Conservation (phyloP, 768 basidiomycete species). For the Russula griseocarnosa region DNA sequence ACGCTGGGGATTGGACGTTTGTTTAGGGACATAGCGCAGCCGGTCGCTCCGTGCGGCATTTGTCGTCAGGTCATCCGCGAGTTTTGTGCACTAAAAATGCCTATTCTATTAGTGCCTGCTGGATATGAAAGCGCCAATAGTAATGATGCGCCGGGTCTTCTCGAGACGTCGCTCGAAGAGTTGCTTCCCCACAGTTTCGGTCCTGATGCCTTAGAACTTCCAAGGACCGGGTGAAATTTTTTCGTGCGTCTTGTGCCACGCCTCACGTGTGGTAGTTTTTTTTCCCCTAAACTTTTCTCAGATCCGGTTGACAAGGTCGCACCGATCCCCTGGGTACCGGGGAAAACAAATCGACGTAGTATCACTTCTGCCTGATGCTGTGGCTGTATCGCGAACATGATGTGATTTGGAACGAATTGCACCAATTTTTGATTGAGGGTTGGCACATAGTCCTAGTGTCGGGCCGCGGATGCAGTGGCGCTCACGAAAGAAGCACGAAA, state of each 20-base stretch:
- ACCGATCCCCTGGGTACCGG: neutral
- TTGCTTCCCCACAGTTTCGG: slow-evolving; percentile 27
- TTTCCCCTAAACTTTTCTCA: neutral
- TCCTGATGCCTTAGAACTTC: slow-evolving; percentile 24
- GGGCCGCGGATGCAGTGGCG: neutral
- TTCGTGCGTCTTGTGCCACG: neutral
- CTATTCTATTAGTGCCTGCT: slow-evolving; percentile 65
- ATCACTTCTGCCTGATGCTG: neutral
- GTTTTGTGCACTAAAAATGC: slow-evolving; percentile 73
- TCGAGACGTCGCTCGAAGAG: slow-evolving; percentile 25
- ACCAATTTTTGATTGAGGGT: neutral
- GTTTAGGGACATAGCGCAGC: slow-evolving; percentile 58
- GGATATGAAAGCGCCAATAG: slow-evolving; percentile 41
- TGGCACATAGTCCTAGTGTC: too few relatives aligned
- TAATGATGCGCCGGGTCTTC: neutral
- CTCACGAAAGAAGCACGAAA: neutral
- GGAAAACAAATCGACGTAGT: neutral
- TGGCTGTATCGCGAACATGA: neutral
- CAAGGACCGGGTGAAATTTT: slow-evolving; percentile 9
- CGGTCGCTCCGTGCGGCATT: slow-evolving; percentile 86
- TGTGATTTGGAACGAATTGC: neutral
- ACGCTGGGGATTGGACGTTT: neutral
- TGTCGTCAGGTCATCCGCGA: slow-evolving; percentile 91
- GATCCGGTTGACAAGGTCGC: neutral
- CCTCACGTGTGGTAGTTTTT: neutral